These are phyloP conservation scores for Nigrograna mackinnonii DNA, from an alignment of 2,329 filamentous ascomycete genomes.

Conservation along the genomic window DNA sequence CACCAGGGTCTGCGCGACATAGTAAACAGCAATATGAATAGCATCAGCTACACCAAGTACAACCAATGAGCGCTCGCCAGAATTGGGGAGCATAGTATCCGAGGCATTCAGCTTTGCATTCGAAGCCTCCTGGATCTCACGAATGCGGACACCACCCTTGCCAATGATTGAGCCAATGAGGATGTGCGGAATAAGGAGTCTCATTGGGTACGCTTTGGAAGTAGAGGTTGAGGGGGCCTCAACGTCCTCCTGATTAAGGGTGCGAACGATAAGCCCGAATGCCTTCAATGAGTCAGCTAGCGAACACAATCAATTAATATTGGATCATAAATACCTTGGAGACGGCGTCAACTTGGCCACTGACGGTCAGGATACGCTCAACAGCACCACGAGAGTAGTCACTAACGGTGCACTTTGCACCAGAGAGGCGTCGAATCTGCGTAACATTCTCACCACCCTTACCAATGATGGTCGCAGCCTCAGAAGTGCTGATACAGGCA, in stretches of 20 bases:
- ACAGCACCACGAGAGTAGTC: constrained; percentile 97
- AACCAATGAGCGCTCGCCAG: constrained; percentile 95
- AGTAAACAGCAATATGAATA: constrained; percentile 98
- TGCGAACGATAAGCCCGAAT: constrained; percentile 97
- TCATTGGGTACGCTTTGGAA: constrained; percentile 96
- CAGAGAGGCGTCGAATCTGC: constrained; percentile 91
- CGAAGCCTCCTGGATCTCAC: constrained; percentile 97
- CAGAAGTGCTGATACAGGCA: constrained; percentile 94
- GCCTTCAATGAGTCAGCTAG: constrained; percentile 59
- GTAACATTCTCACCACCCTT: constrained; percentile 99
- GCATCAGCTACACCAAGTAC: constrained; percentile 97
- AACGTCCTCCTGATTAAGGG: constrained; percentile 94
- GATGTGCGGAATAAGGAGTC: constrained; percentile 93
- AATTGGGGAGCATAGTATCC: constrained; percentile 90
- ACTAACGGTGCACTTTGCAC: constrained; percentile 97
- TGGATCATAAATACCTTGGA: constrained; percentile 73
- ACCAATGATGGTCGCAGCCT: constrained; percentile 96
- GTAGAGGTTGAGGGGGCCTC: constrained; percentile 85
- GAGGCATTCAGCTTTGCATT: constrained; percentile 96
- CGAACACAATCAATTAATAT: not conserved
- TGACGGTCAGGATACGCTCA: constrained; percentile 96
- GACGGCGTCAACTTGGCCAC: constrained; percentile 92
- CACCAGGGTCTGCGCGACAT: constrained; percentile 95
- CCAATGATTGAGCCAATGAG: constrained; percentile 98
- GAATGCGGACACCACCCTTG: constrained; percentile 92